These are phyloP conservation scores for Auriculariales sp. DNA, from an alignment of 768 basidiomycete genomes.

Conservation along the genomic window DNA sequence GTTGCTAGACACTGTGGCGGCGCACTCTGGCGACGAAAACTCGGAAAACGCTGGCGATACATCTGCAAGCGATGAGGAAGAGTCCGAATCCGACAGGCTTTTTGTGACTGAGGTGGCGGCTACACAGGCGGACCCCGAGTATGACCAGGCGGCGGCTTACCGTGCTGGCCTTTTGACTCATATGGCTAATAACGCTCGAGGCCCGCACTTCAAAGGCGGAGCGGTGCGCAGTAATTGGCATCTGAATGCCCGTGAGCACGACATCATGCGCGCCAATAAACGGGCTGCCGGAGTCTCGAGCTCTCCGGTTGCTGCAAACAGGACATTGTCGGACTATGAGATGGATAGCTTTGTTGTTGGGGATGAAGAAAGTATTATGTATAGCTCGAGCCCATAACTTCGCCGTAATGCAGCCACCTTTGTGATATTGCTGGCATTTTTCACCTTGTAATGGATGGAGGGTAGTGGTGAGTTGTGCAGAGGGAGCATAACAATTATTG, in stretches of 20 bases:
- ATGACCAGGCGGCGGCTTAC: constrained; percentile 60
- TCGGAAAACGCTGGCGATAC: constrained; percentile 34
- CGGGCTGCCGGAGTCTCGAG: constrained; percentile 28
- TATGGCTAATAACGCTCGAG: constrained; percentile 24
- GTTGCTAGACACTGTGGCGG: constrained; percentile 55
- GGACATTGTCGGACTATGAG: constrained; percentile 35
- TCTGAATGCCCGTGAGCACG: constrained; percentile 14
- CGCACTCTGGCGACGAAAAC: constrained; percentile 69
- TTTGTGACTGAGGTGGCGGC: constrained; percentile 51
- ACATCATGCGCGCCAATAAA: constrained; percentile 18
- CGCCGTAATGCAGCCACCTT: too few relatives aligned
- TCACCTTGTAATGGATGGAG: too few relatives aligned
- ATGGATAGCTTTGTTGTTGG: constrained; percentile 70
- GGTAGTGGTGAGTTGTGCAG: too few relatives aligned
- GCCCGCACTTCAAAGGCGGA: constrained; percentile 39
- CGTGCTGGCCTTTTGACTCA: constrained; percentile 64
- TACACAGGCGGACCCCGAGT: constrained; percentile 57
- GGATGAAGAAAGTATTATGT: constrained; percentile 59
- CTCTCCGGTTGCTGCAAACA: constrained; percentile 28
- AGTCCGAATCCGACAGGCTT: constrained; percentile 50
- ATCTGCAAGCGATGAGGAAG: constrained; percentile 36
- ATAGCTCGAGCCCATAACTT: too few relatives aligned
- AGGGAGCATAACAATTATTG: too few relatives aligned
- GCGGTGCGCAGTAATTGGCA: constrained; percentile 22
- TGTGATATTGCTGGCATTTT: too few relatives aligned